Base-by-base conservation (phyloP, 306 rosid genomes). In the Arachis hypogaea region DNA sequence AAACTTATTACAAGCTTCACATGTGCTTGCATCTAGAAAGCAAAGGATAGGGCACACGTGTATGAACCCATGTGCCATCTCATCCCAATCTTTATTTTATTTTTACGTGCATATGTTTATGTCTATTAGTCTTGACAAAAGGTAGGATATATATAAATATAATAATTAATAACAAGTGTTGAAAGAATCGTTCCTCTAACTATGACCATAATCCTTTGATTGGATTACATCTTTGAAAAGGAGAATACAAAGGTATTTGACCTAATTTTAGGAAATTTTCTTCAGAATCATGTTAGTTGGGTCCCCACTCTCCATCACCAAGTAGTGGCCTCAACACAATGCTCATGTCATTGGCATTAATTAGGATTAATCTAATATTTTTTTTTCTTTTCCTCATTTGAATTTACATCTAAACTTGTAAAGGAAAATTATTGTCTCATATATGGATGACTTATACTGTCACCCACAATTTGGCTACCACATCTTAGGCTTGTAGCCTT, bases 301-400 rank as follows among this genome's bases (percentile, higher is more conserved):
- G 91, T 81, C 80, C 86, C 93, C 87, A 33, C 38, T 81, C 80
- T 85, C 93, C 87, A 22, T 22, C 28, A 84, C 79, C 72, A 84
- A 74, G 68, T 77, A 76, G 74, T 77, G 85, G 72, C 66, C 78
- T 77, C 65, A 66, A 30, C 76, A 69, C 73, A 49, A 56, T 71
- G 62, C 81, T 52, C 79, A 80, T 46, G 76, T 68, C 81, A 51
- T 83, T 60, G 70, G 73, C 78, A 73, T 84, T 45, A 65, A 73
- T 84, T 45, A 65, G 62, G 76, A 66, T 69, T 66, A 76, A 54
- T 77, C 70, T 71, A 62, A 77, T 73, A 54, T 69, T 63, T 68
- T 54, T 6, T 38, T 62, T 41, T 51, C 11, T 10, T 50, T 54
- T 14, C 50, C 47, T 45, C 18, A 3, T 59, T 12, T 51, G 36